A percentile compares a stretch with the other conserved stretches of the same genome.
Conservation (phyloP, 192 early-diverging fungal species). For the Coemansia nantahalensis region DNA sequence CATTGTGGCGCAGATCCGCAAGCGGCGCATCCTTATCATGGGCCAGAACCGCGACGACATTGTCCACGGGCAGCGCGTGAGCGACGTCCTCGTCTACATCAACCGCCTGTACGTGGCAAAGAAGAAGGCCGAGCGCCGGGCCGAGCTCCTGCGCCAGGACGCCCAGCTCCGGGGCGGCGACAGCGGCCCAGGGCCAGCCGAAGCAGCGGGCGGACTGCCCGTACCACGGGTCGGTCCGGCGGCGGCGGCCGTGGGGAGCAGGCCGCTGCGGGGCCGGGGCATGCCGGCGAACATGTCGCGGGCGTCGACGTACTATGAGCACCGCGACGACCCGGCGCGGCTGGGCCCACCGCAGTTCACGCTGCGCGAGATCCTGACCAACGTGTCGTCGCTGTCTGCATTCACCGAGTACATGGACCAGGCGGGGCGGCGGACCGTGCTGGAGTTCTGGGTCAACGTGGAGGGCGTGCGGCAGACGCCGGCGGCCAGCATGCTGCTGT, state of each 20-base stretch:
- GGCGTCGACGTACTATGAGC: slow-evolving; percentile 47
- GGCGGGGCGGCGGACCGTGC: slow-evolving; percentile 57
- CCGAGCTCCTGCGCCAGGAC: slow-evolving; percentile 55
- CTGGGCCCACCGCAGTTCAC: slow-evolving; percentile 53
- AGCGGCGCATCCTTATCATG: slow-evolving; percentile 57
- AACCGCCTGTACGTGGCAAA: slow-evolving; percentile 72
- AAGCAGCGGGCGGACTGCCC: too few species aligned
- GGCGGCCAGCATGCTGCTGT: slow-evolving; percentile 4
- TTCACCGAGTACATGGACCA: slow-evolving; percentile 83
- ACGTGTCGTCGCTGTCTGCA: slow-evolving; percentile 63
- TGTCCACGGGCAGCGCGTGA: slow-evolving; percentile 75
- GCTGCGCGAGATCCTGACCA: slow-evolving; percentile 62
- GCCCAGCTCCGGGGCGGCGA: not conserved
- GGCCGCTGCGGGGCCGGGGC: not conserved
- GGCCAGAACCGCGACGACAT: slow-evolving; percentile 69
- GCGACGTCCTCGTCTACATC: slow-evolving; percentile 70
- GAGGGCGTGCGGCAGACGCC: slow-evolving; percentile 55
- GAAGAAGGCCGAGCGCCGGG: slow-evolving; percentile 70
- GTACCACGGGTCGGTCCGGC: too few species aligned
- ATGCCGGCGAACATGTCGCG: slow-evolving; percentile 8
- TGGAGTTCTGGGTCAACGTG: slow-evolving; percentile 75
- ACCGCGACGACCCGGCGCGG: slow-evolving; percentile 39
- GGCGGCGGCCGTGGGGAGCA: not conserved
- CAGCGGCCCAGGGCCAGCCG: not conserved
- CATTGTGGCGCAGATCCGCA: slow-evolving; percentile 71